Evolutionary conservation across 2,329 filamentous ascomycete genomes (phyloP), one percentile per base, ranked within the genome.

Genomic region (Clarireedia sp.): DNA sequence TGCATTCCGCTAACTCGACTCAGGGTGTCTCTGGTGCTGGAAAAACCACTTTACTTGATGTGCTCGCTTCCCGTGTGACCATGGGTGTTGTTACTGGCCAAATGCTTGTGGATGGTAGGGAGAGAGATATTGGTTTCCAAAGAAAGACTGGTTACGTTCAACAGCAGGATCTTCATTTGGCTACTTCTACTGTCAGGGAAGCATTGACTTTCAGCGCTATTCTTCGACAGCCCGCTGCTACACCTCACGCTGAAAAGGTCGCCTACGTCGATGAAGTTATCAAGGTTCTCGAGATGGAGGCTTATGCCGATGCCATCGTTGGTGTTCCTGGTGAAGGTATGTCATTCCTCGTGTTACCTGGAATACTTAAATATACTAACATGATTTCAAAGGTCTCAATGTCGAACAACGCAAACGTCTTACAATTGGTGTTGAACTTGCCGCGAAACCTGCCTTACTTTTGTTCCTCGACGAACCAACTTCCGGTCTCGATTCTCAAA

Each of bases 401-500:
- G 80, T 83, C 14, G 82, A 86, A 65, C 82, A 86, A 69, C 76
- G 82, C 50, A 85, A 85, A 71, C 87, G 90, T 65, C 78, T 96
- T 6, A 96, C 91, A 0, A 96, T 97, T 60, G 92, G 90, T 71
- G 91, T 96, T 21, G 92, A 96, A 70, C 80, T 97, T 24, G 91
- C 90, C 41, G 91, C 92, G 6, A 96, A 94, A 74, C 92, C 92
- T 5, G 85, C 89, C 41, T 78, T 96, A 51, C 78, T 96, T 59
- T 82, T 96, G 47, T 96, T 96, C 74, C 82, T 96, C 40, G 92
- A 97, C 65, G 92, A 97, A 71, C 92, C 92, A 14, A 96, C 91
- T 3, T 96, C 90, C 26, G 92, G 92, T 75, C 82, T 96, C 19
- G 92, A 96, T 71, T 89, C 84, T 67, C 90, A 96, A 71, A 95